Evolutionary conservation across 805 yeast genomes (phyloP).

Genomic region (Scheffersomyces coipomensis): DNA sequence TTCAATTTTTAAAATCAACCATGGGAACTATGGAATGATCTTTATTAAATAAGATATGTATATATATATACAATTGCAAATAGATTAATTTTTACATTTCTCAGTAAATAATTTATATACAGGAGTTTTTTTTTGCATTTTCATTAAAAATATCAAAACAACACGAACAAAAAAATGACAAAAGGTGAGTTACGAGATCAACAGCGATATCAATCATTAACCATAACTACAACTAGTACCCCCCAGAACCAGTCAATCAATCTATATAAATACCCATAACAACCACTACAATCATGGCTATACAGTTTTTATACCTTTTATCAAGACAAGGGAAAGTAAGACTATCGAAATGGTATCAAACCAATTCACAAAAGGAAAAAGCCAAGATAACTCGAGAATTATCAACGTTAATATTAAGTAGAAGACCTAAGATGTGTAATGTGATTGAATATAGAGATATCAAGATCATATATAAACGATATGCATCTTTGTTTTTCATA

Average conservation of each 20-base stretch:
- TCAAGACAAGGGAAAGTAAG: conserved; percentile 96
- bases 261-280: too few species aligned
- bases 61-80: too few species aligned
- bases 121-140: background rate
- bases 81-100: too few species aligned
- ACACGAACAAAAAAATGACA: background rate
- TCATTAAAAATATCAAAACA: background rate
- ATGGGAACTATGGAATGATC: conserved; percentile 4
- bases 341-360: conserved; percentile 88
- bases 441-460: conserved; percentile 82
- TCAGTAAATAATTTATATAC: too few species aligned
- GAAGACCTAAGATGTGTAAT: conserved; percentile 95
- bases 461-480: conserved; percentile 86
- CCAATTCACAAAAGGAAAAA: conserved; percentile 83
- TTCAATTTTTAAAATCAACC: conserved; percentile 35
- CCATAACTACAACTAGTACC: too few species aligned
- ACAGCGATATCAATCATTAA: too few species aligned
- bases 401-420: conserved; percentile 76
- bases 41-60: background rate
- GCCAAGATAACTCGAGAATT: conserved; percentile 80
- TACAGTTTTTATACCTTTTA: conserved; percentile 75
- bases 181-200: background rate
- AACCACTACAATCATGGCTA: conserved; percentile 48
- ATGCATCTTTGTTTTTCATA: conserved; percentile 89
- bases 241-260: too few species aligned